Evolutionary conservation across 768 basidiomycete genomes (phyloP), one percentile per base, ranked within the genome.

Genomic region (Suillus sp.): DNA sequence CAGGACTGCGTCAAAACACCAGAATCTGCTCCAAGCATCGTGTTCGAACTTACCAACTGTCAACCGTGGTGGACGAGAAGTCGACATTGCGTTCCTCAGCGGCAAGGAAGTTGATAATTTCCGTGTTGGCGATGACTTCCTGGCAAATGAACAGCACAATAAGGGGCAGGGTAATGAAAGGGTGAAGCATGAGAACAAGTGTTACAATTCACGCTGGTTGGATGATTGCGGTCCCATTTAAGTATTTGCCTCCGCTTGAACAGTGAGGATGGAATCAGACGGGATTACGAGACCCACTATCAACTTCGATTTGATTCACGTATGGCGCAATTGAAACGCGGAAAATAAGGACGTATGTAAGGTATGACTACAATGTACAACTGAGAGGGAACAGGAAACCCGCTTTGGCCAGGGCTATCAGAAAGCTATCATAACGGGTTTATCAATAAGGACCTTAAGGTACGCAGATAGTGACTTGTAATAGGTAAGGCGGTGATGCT

Each of bases 31-130:
- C 56, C 56, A 57, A 57, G 56, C 72, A 60, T 62, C 42, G 63
- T 30, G 54, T 61, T 60, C 37, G 42, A 30, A 67, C 68, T 67
- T 66, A 71, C 68, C 72, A 67, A 70, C 77, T 75, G 74, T 71
- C 70, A 68, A 72, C 62, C 20, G 67, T 48, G 14, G 62, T 63
- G 27, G 54, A 62, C 35, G 67, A 62, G 38, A 70, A 65, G 67
- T 67, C 67, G 27, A 65, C 65, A 10, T 61, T 18, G 50, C 37
- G 54, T 64, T 18, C 68, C 47, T 72, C 72, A 18, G 73, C 67
- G 53, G 78, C 74, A 30, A 70, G 71, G 69, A 89, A 86, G 71
- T 85, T 86, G 71, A 86, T 73, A 67, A 90, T 88, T 75, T 90
- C 87, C 40, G 88, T 90, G 72, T 90, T 88, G 25, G 82, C 86